Conservation (phyloP, 2,329 filamentous ascomycete species). For the Cryphonectria carpinicola region DNA sequence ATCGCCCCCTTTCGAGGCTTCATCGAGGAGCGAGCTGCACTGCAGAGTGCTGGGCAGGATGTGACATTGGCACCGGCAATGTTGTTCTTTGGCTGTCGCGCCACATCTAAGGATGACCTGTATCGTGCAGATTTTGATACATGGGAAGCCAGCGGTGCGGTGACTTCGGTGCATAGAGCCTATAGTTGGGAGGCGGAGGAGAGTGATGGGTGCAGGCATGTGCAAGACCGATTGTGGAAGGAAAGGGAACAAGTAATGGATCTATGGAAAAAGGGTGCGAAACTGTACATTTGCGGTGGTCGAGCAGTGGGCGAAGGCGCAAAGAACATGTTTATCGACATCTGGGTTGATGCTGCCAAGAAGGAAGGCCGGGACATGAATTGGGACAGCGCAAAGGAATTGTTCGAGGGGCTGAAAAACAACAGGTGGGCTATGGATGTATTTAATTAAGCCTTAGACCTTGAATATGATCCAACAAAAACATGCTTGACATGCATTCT, state of each 20-base stretch:
- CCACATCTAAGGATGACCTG: background rate
- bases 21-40: background rate
- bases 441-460: background rate
- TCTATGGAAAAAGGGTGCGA: background rate
- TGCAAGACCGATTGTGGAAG: background rate
- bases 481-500: too few relatives aligned
- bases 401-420: background rate
- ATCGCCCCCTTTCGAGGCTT: background rate
- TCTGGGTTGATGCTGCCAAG: background rate
- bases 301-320: background rate
- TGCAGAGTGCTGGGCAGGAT: background rate
- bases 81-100: background rate
- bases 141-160: background rate
- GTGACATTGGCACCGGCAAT: background rate
- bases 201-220: background rate
- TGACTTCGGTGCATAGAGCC: background rate
- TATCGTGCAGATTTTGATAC: background rate
- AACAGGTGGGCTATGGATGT: background rate
- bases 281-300: background rate
- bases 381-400: background rate
- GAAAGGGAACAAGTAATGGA: background rate
- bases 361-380: background rate
- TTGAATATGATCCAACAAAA: too few relatives aligned
- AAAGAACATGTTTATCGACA: background rate
- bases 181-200: background rate